Evolutionary conservation across 495 filamentous ascomycete genomes (phyloP).

Genomic region (Pseudoneurospora amorphoporcata): DNA sequence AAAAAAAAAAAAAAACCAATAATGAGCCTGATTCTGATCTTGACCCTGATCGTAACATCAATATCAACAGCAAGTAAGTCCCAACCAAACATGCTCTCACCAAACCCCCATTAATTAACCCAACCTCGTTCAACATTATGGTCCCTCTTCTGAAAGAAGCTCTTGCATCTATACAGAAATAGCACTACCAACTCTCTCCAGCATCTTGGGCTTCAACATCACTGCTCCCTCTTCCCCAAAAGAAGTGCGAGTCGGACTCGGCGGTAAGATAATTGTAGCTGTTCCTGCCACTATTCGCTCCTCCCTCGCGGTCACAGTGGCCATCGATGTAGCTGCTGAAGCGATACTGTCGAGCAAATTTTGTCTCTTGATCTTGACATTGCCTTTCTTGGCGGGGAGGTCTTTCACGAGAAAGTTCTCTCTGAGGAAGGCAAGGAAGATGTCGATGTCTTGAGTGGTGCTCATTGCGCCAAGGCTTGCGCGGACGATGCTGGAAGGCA

Average conservation of each 20-base stretch:
- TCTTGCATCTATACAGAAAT: neutral
- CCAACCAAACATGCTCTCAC: too few species aligned
- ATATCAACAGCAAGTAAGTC: too few species aligned
- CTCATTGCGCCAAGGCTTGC: constrained; percentile 67
- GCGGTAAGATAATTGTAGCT: neutral
- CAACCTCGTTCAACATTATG: too few species aligned
- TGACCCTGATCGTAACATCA: too few species aligned
- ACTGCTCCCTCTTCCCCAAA: neutral
- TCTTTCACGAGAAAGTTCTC: constrained; percentile 34
- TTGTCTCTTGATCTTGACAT: neutral
- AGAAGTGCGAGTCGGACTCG: neutral
- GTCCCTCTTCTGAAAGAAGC: too few species aligned
- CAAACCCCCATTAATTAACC: too few species aligned
- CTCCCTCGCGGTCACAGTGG: neutral
- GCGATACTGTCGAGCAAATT: neutral
- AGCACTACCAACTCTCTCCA: neutral
- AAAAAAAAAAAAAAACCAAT: too few species aligned
- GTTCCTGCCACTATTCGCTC: neutral
- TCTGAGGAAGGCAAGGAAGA: constrained; percentile 46
- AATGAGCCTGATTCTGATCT: too few species aligned
- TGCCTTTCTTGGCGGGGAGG: neutral
- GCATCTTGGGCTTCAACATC: neutral
- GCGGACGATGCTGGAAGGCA: constrained; percentile 42
- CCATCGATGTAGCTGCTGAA: neutral
- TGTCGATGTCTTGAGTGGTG: constrained; percentile 48